Evolutionary conservation across 129 eudicot genomes (phyloP).

Genomic region (Lactuca sativa): DNA sequence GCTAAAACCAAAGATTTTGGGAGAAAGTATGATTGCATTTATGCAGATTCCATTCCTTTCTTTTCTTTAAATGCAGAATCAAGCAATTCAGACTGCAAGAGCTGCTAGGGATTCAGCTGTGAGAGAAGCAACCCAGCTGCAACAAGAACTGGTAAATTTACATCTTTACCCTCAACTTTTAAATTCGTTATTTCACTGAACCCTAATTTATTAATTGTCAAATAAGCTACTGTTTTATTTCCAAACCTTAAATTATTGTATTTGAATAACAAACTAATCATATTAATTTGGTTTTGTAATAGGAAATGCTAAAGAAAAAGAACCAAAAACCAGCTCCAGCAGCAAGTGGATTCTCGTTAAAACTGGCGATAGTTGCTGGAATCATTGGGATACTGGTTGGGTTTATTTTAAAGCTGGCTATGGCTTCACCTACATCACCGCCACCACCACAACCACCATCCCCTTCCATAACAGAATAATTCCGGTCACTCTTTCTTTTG

Average conservation of each 20-base stretch:
- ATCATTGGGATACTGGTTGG: slow-evolving; percentile 68
- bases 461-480: slow-evolving; percentile 26
- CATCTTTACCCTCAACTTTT: slow-evolving; percentile 13
- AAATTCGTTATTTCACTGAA: neutral
- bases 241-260: too few relatives aligned
- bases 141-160: slow-evolving; percentile 62
- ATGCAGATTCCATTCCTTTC: neutral
- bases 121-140: slow-evolving; percentile 61
- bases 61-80: slow-evolving; percentile 36
- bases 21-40: neutral
- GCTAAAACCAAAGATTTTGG: neutral
- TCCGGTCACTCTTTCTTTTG: neutral
- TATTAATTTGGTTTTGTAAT: slow-evolving; percentile 6
- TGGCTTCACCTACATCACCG: slow-evolving; percentile 42
- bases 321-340: slow-evolving; percentile 33
- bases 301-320: slow-evolving; percentile 64
- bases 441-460: slow-evolving; percentile 39
- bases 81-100: slow-evolving; percentile 49
- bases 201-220: too few relatives aligned
- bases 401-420: slow-evolving; percentile 51
- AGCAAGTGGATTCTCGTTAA: slow-evolving; percentile 54
- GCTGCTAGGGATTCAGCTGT: slow-evolving; percentile 78
- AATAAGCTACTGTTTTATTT: too few relatives aligned
- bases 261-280: neutral
- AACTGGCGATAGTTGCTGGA: slow-evolving; percentile 63